phyloP scores from a whole-genome alignment of 768 basidiomycete species.

The Amanita pallidorosea region DNA sequence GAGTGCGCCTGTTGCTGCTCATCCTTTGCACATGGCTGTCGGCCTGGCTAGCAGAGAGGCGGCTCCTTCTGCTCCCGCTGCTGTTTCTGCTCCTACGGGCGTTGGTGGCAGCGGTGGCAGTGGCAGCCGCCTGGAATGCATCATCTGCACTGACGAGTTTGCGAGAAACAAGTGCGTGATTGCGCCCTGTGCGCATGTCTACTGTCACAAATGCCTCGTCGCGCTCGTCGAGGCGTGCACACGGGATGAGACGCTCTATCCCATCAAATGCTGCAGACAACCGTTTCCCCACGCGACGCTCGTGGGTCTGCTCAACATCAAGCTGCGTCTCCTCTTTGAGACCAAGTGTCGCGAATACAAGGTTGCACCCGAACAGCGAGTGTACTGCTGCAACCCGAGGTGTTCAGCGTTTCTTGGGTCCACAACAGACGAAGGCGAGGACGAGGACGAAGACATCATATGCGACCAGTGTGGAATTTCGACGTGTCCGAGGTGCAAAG shows the following conservation, averaged over 20 bases:
- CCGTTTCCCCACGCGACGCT: conserved; percentile 6
- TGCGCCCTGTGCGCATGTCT: conserved; percentile 10
- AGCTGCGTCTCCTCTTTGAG: conserved; percentile 6
- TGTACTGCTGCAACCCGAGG: conserved; percentile 10
- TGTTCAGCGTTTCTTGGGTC: conserved; percentile 8
- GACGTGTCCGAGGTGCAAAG: conserved; percentile 28
- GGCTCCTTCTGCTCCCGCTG: background rate
- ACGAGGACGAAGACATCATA: background rate
- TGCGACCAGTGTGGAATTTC: background rate
- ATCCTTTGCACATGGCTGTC: background rate
- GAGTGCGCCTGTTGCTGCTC: background rate
- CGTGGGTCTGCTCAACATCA: conserved; percentile 3
- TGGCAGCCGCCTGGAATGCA: conserved; percentile 8
- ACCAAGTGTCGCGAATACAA: conserved; percentile 10
- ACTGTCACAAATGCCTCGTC: conserved; percentile 11
- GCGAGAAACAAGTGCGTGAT: conserved; percentile 1
- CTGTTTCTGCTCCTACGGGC: background rate
- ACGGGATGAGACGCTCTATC: conserved; percentile 12
- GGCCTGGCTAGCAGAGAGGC: background rate
- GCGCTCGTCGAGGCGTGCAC: conserved; percentile 11
- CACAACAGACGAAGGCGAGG: background rate
- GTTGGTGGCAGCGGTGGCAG: background rate
- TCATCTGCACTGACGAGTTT: conserved; percentile 10
- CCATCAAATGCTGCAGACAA: conserved; percentile 13
- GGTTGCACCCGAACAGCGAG: conserved; percentile 9